Evolutionary conservation across 441 rosid genomes (phyloP), one percentile per base, ranked within the genome.

Genomic region (Biscutella laevigata): DNA sequence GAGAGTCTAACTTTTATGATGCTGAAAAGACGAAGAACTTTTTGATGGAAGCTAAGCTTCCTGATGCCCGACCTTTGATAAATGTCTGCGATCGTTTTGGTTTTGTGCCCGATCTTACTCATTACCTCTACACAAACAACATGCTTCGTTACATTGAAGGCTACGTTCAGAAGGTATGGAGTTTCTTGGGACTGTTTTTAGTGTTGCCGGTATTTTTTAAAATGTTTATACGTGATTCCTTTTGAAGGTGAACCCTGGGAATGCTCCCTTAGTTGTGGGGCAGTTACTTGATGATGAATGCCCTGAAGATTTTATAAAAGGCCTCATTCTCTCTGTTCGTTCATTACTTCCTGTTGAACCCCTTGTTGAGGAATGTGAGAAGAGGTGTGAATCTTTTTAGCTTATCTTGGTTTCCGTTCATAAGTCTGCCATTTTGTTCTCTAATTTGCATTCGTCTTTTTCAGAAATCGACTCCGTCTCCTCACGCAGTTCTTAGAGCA

Each of bases 401-500:
- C 25, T 43, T 44, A 30, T 14, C 49, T 22, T 42, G 22, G 41
- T 26, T 41, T 42, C 36, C 7, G 1, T 33, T 27, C 45, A 42
- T 36, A n/a, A n/a, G n/a, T n/a, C n/a, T n/a, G n/a, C n/a, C n/a
- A n/a, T n/a, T n/a, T n/a, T n/a, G n/a, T n/a, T n/a, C n/a, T n/a
- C n/a, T n/a, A n/a, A n/a, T n/a, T n/a, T n/a, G n/a, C n/a, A n/a
- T n/a, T n/a, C n/a, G n/a, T n/a, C n/a, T n/a, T n/a, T 56, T 60
- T 33, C 81, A 94, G 99, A 79, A 94, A 94, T 67, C 98, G 98
- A 7, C 98, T 90, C 44, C 94, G 98, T 36, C 79, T 94, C 73
- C 96, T 94, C 52, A 83, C 99, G 64, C 99, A 94, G 69, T 94
- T 94, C 83, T 73, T 94, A 79, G 98, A 94, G 90, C 99, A 94